A percentile compares a stretch with the other conserved stretches of the same genome.
Conservation (phyloP, 441 rosid genomes). For the Monsonia emarginata region DNA sequence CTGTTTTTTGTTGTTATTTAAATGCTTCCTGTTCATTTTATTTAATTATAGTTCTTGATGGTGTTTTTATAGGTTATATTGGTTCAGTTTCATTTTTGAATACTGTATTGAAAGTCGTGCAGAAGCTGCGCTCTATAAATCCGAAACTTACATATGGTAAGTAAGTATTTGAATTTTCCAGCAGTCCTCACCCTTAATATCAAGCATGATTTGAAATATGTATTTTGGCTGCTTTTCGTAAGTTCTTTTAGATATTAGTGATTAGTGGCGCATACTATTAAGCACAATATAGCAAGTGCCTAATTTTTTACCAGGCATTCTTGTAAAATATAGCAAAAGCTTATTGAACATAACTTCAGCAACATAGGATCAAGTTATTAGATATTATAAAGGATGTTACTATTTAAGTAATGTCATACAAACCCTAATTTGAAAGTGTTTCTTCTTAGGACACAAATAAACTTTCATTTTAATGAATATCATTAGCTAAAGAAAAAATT, state of each 20-base stretch:
- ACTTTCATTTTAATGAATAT: not conserved
- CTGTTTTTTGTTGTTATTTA: not conserved
- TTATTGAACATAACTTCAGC: too few species aligned
- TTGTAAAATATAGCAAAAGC: too few species aligned
- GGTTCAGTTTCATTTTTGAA: slow-evolving; percentile 93
- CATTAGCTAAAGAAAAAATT: not conserved
- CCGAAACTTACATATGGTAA: slow-evolving; percentile 81
- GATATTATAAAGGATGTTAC: not conserved
- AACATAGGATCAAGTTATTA: not conserved
- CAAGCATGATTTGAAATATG: not conserved
- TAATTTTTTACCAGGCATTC: too few species aligned
- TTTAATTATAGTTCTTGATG: slow-evolving; percentile 5
- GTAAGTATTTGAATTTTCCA: slow-evolving; percentile 17
- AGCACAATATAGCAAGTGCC: too few species aligned
- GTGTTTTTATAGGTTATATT: slow-evolving; percentile 61
- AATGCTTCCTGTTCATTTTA: slow-evolving; percentile 1
- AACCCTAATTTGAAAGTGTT: not conserved
- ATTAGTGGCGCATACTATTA: not conserved
- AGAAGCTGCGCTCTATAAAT: slow-evolving; percentile 78
- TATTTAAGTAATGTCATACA: too few species aligned
- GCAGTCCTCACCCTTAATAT: not conserved
- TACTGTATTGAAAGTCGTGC: slow-evolving; percentile 61
- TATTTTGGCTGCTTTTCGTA: not conserved
- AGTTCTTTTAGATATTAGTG: not conserved
- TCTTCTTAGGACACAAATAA: not conserved